Evolutionary conservation across 2,329 filamentous ascomycete species (phyloP).

Genomic region (Colletotrichum brevisporum): DNA sequence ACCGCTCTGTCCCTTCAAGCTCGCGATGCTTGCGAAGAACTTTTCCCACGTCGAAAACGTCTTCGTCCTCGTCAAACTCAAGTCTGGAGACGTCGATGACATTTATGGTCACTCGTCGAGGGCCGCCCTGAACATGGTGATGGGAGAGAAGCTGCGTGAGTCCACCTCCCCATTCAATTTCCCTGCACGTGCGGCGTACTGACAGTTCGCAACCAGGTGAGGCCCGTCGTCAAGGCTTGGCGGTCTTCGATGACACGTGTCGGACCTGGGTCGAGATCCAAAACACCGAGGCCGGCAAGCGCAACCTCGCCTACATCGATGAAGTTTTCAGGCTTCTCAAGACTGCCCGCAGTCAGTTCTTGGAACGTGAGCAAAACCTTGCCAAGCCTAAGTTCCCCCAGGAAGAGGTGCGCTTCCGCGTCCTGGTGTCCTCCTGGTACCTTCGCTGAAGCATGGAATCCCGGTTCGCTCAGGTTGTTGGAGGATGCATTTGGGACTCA

Average conservation of each 20-base stretch:
- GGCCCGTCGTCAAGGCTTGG: not conserved
- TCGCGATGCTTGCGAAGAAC: not conserved
- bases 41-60: slow-evolving; percentile 14
- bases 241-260: not conserved
- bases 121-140: no score
- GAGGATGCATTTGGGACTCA: no score
- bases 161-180: no score
- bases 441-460: no score
- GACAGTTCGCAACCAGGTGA: not conserved
- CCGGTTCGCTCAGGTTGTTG: no score
- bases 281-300: not conserved
- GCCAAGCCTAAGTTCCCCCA: no score
- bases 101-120: no score
- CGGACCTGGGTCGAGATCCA: slow-evolving; percentile 2
- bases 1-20: not conserved
- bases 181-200: not conserved
- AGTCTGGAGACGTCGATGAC: not conserved
- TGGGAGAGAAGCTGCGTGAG: no score
- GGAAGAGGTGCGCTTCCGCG: no score
- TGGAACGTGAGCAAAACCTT: no score
- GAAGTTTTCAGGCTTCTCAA: not conserved
- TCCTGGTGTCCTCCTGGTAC: no score
- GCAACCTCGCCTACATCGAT: not conserved
- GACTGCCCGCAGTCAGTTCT: not conserved
- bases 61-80: not conserved